These are phyloP conservation scores for Lineolata rhizophorae DNA, from an alignment of 495 filamentous ascomycete species.

Conservation along the genomic window DNA sequence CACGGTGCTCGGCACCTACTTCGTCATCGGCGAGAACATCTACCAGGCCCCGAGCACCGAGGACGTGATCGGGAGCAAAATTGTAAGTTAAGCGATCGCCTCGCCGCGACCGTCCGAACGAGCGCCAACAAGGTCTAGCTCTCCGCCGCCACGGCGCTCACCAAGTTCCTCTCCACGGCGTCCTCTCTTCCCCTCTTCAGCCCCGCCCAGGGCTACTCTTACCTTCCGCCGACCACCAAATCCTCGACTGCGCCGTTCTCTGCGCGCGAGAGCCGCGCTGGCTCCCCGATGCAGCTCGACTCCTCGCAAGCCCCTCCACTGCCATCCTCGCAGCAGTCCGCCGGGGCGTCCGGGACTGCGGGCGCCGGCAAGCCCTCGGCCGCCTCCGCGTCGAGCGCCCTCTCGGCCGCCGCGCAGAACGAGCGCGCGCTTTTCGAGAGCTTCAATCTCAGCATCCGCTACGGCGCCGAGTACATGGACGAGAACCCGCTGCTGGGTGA, in stretches of 20 bases:
- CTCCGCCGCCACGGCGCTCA: conserved; percentile 36
- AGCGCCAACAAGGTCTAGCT: conserved; percentile 21
- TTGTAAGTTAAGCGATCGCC: conserved; percentile 26
- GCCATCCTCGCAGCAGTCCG: too few relatives aligned
- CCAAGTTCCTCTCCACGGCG: conserved; percentile 39
- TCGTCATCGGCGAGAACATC: conserved; percentile 62
- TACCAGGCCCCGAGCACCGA: conserved; percentile 73
- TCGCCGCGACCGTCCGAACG: not conserved
- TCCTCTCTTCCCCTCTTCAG: conserved; percentile 48
- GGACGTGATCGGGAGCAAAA: conserved; percentile 51
- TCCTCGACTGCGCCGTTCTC: too few relatives aligned
- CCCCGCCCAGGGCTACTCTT: conserved; percentile 51
- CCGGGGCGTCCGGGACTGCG: too few relatives aligned
- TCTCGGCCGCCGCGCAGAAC: too few relatives aligned
- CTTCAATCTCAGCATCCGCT: conserved; percentile 8
- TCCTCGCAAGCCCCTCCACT: too few relatives aligned
- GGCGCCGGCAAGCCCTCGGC: too few relatives aligned
- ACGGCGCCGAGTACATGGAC: conserved; percentile 55
- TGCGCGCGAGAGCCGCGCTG: too few relatives aligned
- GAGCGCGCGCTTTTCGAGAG: conserved; percentile 6
- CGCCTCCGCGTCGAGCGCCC: too few relatives aligned
- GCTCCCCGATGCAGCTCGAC: too few relatives aligned
- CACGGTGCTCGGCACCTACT: conserved; percentile 55
- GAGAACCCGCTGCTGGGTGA: conserved; percentile 72
- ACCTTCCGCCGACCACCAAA: conserved; percentile 32